Percentiles rank a stretch among this genome's conserved stretches.
phyloP scores from a whole-genome alignment of 2,329 filamentous ascomycete genomes.

The Coleophoma eucalyptorum region DNA sequence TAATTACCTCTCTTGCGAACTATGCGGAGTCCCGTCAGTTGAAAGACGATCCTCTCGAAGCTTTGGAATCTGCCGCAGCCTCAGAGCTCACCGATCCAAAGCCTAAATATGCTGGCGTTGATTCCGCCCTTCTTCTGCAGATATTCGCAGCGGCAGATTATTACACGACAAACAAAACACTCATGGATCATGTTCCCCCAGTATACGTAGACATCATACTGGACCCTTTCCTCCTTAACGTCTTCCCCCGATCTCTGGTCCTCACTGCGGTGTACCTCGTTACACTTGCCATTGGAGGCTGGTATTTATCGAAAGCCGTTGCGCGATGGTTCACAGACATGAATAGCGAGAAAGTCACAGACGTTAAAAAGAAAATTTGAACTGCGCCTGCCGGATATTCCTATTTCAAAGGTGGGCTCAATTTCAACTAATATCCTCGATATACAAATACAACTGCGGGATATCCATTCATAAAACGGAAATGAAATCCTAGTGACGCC shows the following conservation, averaged over 20 bases:
- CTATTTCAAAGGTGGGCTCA: too few relatives aligned
- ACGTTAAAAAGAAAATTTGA: constrained; percentile 16
- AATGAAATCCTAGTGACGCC: neutral
- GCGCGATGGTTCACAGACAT: constrained; percentile 15
- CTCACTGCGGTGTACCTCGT: constrained; percentile 68
- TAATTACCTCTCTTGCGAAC: constrained; percentile 60
- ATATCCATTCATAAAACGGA: constrained; percentile 9
- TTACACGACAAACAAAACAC: constrained; percentile 66
- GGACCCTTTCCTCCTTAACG: constrained; percentile 78
- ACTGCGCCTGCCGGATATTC: neutral
- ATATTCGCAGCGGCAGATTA: constrained; percentile 80
- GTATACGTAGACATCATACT: constrained; percentile 80
- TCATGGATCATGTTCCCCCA: constrained; percentile 72
- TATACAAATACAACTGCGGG: constrained; percentile 7
- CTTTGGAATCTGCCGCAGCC: constrained; percentile 7
- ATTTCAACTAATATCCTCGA: too few relatives aligned
- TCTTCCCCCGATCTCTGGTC: constrained; percentile 73
- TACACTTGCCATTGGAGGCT: constrained; percentile 46
- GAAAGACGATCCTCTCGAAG: constrained; percentile 10
- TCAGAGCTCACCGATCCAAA: constrained; percentile 1
- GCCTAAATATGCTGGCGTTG: constrained; percentile 8
- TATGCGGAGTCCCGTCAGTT: constrained; percentile 53
- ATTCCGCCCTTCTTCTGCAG: constrained; percentile 45
- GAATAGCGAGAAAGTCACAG: neutral
- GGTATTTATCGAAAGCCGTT: constrained; percentile 22